Base-by-base conservation (phyloP, 2,329 filamentous ascomycete genomes). In the Trichocomaceae sp. region DNA sequence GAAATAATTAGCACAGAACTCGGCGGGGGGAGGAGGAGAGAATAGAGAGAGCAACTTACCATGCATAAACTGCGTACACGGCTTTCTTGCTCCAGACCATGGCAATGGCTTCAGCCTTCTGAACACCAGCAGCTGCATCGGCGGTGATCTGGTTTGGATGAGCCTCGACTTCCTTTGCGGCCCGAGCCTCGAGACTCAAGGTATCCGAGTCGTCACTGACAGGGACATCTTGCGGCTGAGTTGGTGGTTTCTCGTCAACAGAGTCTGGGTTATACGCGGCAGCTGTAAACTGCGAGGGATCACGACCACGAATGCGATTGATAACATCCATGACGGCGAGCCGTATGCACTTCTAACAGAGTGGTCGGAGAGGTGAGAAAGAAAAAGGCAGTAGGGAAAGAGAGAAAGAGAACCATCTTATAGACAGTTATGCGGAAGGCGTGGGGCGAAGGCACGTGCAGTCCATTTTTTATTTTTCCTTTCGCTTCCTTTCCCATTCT, bases 71-170 rank as follows among this genome's bases (percentile, higher is more conserved):
- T n/a, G 55, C 53, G 42, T 62, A 63, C 17, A 70, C 61, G 6
- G 68, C 69, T 56, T 66, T 65, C 53, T 66, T 72, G 29, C 64
- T 64, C 73, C 73, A 75, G 20, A 66, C 68, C 45, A 72, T 61
- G 9, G 73, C 68, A 19, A 69, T 64, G 15, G 73, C 73, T 58
- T 75, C 72, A 5, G 71, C 68, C 54, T 74, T 70, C 51, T 72
- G 64, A n/a, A 74, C 70, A 60, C 72, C 72, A 22, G 50, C 42
- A 29, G 64, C 60, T 45, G 63, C 64, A 58, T 60, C 56, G 26
- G 60, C 39, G 7, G 67, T 69, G 56, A 69, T 50, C 42, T 58
- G 46, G 35, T 59, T 56, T 2, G 63, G 62, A 35, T 67, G 54
- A 22, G 45, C 19, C 50, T 62, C 51, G 17, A 66, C 49, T 41